phyloP scores from a whole-genome alignment of 176 grass and related monocot genomes.

The Lolium rigidum region DNA sequence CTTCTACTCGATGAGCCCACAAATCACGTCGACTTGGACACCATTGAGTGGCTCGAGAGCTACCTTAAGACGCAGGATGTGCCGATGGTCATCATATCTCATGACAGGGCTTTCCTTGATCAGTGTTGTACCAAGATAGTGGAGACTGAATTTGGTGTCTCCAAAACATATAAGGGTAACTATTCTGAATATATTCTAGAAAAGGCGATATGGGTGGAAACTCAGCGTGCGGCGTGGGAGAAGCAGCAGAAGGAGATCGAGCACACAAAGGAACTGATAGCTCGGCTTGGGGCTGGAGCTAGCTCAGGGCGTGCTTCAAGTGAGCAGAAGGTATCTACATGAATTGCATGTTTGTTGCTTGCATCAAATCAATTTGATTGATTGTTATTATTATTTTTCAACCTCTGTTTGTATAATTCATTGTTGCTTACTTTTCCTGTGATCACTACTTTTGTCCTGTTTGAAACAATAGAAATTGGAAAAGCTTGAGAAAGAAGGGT shows the following conservation, averaged over 20 bases:
- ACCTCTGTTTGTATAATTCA: not conserved
- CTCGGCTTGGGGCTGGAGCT: slow-evolving; percentile 89
- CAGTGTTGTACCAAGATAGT: slow-evolving; percentile 90
- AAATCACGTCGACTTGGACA: slow-evolving; percentile 96
- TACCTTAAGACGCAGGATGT: slow-evolving; percentile 89
- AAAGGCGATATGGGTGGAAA: slow-evolving; percentile 76
- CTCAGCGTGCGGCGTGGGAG: slow-evolving; percentile 85
- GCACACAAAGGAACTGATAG: slow-evolving; percentile 91
- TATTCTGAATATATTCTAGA: slow-evolving; percentile 87
- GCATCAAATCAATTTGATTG: not conserved
- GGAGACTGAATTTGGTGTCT: slow-evolving; percentile 95
- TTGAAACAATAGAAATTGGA: slow-evolving; percentile 85
- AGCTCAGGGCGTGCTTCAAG: slow-evolving; percentile 94
- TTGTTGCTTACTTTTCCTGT: slow-evolving; percentile 24
- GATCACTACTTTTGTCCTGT: slow-evolving; percentile 35
- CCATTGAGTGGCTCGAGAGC: slow-evolving; percentile 91
- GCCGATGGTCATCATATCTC: slow-evolving; percentile 98
- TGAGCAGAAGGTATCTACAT: slow-evolving; percentile 79
- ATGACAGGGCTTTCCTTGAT: slow-evolving; percentile 97
- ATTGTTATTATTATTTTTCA: not conserved
- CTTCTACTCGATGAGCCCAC: slow-evolving; percentile 95
- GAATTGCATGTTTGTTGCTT: slow-evolving; percentile 10
- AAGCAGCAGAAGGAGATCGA: slow-evolving; percentile 99
- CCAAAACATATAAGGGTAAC: slow-evolving; percentile 88
- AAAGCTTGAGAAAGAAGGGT: slow-evolving; percentile 95